Base-by-base conservation (phyloP, 2,329 filamentous ascomycete species). In the Neopestalotiopsis sp. region DNA sequence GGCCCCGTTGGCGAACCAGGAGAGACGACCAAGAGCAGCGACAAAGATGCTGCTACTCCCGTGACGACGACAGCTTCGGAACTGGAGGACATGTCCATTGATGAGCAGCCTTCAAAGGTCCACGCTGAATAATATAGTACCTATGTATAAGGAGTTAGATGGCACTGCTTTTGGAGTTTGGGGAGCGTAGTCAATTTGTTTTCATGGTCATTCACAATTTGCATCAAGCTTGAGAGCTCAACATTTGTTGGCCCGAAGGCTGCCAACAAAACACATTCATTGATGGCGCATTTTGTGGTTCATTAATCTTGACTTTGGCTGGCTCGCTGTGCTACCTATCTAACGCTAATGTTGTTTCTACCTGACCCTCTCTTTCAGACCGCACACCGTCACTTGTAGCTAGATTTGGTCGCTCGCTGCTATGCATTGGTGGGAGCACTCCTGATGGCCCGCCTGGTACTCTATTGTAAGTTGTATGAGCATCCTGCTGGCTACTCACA, bases 11-110 rank as follows among this genome's bases (percentile, higher is more conserved):
- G 82, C 6, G 68, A 70, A 4, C 73, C 80, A 38, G 80, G 83
- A 40, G 76, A 81, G 67, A 81, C 82, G 45, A 77, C 80, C 67
- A 81, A 80, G 40, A 80, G 75, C 70, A 80, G 82, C 63, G 79
- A 73, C 53, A 71, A 68, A 53, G 73, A 69, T 28, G 73, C 70
- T 66, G 70, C 72, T 67, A 77, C 74, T 30, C 76, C 77, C 1
- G 73, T 74, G 40, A 75, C 77, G 57, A 71, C 74, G 13, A 73
- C 81, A 59, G 78, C 81, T 57, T 73, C 76, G 32, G 75, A 75
- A 67, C 70, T 85, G 67, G 77, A 76, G 72, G 77, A 76, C 62
- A 77, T 85, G 79, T 79, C 80, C 17, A 73, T 85, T 64, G 56
- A 53, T 20, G 45, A 53, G 45, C 17, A 53, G n/a, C 45, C 45